Conservation (phyloP, 1,284 basidiomycete genomes). For the Omphalotus olearius region DNA sequence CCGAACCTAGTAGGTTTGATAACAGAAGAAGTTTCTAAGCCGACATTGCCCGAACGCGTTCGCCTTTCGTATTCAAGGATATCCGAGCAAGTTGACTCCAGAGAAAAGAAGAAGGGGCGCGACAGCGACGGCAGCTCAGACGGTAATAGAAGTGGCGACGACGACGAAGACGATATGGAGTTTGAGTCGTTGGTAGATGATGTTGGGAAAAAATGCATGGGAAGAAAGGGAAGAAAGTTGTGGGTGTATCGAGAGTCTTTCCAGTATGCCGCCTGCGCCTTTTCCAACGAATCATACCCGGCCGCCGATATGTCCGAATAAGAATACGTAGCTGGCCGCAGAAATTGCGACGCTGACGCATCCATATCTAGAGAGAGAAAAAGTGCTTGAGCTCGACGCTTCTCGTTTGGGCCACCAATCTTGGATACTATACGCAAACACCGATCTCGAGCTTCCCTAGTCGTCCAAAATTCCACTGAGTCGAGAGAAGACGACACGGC, state of each 20-base stretch:
- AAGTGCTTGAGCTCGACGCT: conserved; percentile 51
- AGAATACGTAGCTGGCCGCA: neutral
- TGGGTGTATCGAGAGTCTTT: conserved; percentile 52
- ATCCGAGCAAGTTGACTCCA: conserved; percentile 15
- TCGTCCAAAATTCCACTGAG: conserved; percentile 71
- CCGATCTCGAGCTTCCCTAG: conserved; percentile 64
- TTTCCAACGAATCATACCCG: conserved; percentile 17
- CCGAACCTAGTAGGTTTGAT: neutral
- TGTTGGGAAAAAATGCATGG: conserved; percentile 45
- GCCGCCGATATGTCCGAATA: neutral
- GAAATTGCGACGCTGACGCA: neutral
- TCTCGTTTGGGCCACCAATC: conserved; percentile 66
- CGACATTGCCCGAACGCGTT: neutral
- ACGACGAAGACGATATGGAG: neutral
- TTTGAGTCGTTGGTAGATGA: neutral
- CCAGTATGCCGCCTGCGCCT: conserved; percentile 52
- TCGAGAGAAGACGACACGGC: conserved; percentile 11
- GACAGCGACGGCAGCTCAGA: neutral
- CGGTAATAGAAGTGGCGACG: neutral
- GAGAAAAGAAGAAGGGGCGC: conserved; percentile 12
- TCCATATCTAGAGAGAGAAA: conserved; percentile 30
- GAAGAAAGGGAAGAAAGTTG: conserved; percentile 49
- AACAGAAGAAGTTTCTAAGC: neutral
- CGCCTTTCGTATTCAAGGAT: conserved; percentile 13
- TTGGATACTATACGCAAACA: conserved; percentile 67